Percentiles rank a stretch among this genome's conserved stretches.
phyloP scores from a whole-genome alignment of 768 basidiomycete species.

The Lanmaoa rubissima region DNA sequence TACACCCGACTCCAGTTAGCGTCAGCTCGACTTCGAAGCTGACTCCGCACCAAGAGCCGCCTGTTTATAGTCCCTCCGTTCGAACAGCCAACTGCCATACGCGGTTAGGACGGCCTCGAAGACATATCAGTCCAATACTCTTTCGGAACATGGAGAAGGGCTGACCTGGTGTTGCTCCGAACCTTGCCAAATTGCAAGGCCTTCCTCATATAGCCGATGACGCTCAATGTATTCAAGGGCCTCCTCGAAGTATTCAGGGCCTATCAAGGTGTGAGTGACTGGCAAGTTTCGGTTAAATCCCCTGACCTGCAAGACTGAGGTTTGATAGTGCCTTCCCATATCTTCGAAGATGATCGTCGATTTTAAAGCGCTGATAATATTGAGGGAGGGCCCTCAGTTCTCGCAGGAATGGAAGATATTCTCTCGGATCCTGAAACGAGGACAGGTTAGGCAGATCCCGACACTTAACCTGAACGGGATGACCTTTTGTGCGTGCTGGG shows the following conservation, averaged over 20 bases:
- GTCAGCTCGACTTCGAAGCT: not conserved
- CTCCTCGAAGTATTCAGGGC: slow-evolving; percentile 71
- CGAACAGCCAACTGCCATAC: slow-evolving; percentile 88
- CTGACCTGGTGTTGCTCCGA: slow-evolving; percentile 63
- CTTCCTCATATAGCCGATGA: slow-evolving; percentile 72
- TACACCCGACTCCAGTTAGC: slow-evolving; percentile 7
- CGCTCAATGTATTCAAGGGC: slow-evolving; percentile 76
- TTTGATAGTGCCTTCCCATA: slow-evolving; percentile 72
- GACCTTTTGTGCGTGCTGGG: slow-evolving; percentile 96
- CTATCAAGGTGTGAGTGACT: slow-evolving; percentile 37
- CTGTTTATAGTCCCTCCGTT: slow-evolving; percentile 77
- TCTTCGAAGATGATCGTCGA: slow-evolving; percentile 88
- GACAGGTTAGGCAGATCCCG: slow-evolving; percentile 2
- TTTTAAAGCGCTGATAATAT: slow-evolving; percentile 83
- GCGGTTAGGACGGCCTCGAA: slow-evolving; percentile 63
- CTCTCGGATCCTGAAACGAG: slow-evolving; percentile 82
- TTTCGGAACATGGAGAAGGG: not conserved
- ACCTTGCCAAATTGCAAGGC: slow-evolving; percentile 70
- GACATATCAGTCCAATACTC: slow-evolving; percentile 6
- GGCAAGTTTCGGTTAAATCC: not conserved
- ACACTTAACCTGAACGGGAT: not conserved
- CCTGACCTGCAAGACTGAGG: slow-evolving; percentile 67
- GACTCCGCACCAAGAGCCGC: slow-evolving; percentile 70
- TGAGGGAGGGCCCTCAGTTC: slow-evolving; percentile 74
- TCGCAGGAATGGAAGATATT: slow-evolving; percentile 95